Evolutionary conservation across 2,329 filamentous ascomycete genomes (phyloP).

Genomic region (Colletotrichum eremochloae): DNA sequence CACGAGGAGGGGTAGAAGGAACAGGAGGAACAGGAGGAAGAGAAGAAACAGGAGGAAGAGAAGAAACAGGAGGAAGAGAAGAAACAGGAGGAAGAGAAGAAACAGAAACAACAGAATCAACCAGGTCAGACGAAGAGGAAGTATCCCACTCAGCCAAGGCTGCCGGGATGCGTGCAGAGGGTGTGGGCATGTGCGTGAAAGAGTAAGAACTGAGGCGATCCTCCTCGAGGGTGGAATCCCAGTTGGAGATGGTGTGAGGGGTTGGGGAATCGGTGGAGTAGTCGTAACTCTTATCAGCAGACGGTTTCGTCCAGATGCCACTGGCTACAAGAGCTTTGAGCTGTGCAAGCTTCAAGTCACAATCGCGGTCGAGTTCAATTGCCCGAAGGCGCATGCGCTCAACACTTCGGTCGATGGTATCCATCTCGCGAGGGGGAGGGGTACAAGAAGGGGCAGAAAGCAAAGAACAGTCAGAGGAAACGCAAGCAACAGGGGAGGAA

Average conservation of each 20-base stretch:
- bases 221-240: constrained; percentile 22
- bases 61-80: neutral
- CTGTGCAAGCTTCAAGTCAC: constrained; percentile 14
- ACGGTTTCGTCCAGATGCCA: neutral
- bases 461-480: neutral
- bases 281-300: constrained; percentile 19
- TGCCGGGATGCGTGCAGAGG: neutral
- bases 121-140: neutral
- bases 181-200: constrained; percentile 3
- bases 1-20: neutral
- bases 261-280: constrained; percentile 19
- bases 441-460: constrained; percentile 11
- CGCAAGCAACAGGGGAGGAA: neutral
- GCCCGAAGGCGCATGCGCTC: constrained; percentile 14
- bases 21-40: neutral
- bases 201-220: constrained; percentile 10
- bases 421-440: neutral
- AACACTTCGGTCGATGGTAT: constrained; percentile 24
- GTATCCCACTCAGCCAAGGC: constrained; percentile 23
- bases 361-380: constrained; percentile 8
- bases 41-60: too few relatives aligned
- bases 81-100: neutral
- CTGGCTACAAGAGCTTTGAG: constrained; percentile 6
- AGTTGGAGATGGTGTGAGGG: constrained; percentile 26
- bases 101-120: neutral